Conservation (phyloP, 495 filamentous ascomycete species). For the Penicillium ochrochloron region DNA sequence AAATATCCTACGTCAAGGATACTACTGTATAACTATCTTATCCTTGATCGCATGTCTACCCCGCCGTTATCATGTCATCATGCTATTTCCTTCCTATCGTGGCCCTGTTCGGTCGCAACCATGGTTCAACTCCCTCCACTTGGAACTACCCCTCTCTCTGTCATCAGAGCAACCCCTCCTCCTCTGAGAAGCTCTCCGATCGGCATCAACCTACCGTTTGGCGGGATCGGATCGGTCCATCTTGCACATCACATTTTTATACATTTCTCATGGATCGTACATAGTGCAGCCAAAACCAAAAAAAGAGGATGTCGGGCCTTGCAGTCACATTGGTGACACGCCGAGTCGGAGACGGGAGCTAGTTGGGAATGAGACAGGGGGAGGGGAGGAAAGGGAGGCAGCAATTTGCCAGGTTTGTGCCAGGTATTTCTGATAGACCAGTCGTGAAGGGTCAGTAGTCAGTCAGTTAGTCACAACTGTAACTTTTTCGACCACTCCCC, state of each 20-base stretch:
- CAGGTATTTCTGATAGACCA: constrained; percentile 4
- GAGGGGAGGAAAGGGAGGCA: not conserved
- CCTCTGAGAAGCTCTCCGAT: constrained; percentile 17
- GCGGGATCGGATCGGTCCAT: not conserved
- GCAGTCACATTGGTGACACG: constrained; percentile 22
- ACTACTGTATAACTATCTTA: constrained; percentile 1
- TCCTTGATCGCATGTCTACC: not conserved
- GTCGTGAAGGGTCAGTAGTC: not conserved
- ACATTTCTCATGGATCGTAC: not conserved
- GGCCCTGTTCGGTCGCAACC: constrained; percentile 18
- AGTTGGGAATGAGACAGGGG: constrained; percentile 33
- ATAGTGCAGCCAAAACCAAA: not conserved
- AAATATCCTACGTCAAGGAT: not conserved
- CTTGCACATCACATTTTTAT: not conserved
- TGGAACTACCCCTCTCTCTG: constrained; percentile 20
- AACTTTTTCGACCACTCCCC: not conserved
- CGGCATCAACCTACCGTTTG: constrained; percentile 14
- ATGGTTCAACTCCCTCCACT: constrained; percentile 26
- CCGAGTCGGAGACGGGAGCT: constrained; percentile 13
- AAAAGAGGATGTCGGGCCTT: not conserved
- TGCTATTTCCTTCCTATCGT: not conserved
- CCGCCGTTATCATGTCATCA: constrained; percentile 13
- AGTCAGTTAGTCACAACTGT: not conserved
- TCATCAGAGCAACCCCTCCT: constrained; percentile 17
- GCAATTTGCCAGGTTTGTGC: constrained; percentile 7